Base-by-base conservation (phyloP, 2,329 filamentous ascomycete species). In the Penicillium sp. region DNA sequence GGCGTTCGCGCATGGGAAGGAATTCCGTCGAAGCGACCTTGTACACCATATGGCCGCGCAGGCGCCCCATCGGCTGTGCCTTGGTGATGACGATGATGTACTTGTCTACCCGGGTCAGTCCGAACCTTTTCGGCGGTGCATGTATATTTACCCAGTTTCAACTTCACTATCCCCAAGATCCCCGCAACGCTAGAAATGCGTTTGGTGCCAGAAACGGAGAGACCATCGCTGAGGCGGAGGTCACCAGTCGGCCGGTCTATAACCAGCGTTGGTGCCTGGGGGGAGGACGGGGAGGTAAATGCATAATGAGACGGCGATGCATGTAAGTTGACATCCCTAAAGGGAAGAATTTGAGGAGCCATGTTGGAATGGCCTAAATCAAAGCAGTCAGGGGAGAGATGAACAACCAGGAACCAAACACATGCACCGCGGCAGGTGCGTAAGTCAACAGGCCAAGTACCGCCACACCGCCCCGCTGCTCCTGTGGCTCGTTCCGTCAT, bases 1-100 rank as follows among this genome's bases (percentile, higher is more conserved):
- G 87, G 61, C 90, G 88, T 76, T 97, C 94, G 73, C 92, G 90
- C 70, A 99, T 84, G 42, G 94, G 92, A 33, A 99, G 82, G 71
- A 99, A 90, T 68, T 99, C 94, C 58, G 93, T 96, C 13, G 90
- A 82, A 62, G 90, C 79, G 63, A 99, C 84, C 74, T 90, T 95
- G 82, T 97, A 97, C 26, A 97, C 85, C 85, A 94, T 95, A 73
- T 99, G 90, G 58, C 94, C 94, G 74, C 93, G 94, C 62, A 99
- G 82, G 51, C 92, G 85, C 56, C 93, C 94, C 74, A 97, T 85
- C 34, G 91, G 88, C 69, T 92, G 85, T 51, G 91, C 89, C 75
- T 99, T 97, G 63, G 89, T 96, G 72, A 99, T 95, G 68, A 95
- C 83, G 69, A 99, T 89, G 68, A 95, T 87, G 81, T 99, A 99